These are phyloP conservation scores for Juncus inflexus DNA, from an alignment of 176 grass and related monocot genomes.

Conservation along the genomic window DNA sequence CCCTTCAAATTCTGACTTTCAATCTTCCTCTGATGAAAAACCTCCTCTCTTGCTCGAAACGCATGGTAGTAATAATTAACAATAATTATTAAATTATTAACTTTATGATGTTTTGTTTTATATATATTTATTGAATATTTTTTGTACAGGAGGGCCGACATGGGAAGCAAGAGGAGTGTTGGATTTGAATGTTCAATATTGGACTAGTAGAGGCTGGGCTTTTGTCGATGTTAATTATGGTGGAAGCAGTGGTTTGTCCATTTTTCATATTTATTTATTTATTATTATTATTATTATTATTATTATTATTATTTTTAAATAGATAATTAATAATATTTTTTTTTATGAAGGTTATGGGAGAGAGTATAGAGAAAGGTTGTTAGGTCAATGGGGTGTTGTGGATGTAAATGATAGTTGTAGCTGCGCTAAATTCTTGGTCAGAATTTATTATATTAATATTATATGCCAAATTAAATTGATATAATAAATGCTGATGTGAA, in stretches of 20 bases:
- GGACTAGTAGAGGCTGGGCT: conserved; percentile 97
- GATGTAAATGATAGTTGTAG: conserved; percentile 91
- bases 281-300: conserved; percentile 11
- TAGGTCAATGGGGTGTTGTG: conserved; percentile 78
- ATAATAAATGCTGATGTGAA: conserved; percentile 25
- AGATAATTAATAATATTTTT: no score
- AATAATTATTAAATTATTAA: conserved; percentile 1
- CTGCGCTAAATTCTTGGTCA: conserved; percentile 75
- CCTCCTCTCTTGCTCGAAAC: conserved; percentile 87
- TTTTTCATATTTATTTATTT: conserved; percentile 3
- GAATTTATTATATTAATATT: conserved; percentile 18
- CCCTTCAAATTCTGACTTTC: conserved; percentile 58
- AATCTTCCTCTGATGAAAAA: conserved; percentile 65
- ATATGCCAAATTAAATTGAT: conserved; percentile 7
- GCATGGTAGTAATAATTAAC: conserved; percentile 48
- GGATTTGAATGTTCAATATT: conserved; percentile 81
- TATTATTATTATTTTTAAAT: not conserved
- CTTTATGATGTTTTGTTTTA: conserved; percentile 1
- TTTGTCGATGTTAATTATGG: conserved; percentile 97
- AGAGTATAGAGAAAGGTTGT: conserved; percentile 79
- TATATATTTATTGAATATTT: not conserved
- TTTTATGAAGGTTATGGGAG: conserved; percentile 81
- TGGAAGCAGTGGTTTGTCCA: conserved; percentile 77
- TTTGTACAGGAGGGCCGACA: conserved; percentile 78
- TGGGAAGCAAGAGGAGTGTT: conserved; percentile 55